Base-by-base conservation (phyloP, 805 yeast genomes). In the Candida easanensis region DNA sequence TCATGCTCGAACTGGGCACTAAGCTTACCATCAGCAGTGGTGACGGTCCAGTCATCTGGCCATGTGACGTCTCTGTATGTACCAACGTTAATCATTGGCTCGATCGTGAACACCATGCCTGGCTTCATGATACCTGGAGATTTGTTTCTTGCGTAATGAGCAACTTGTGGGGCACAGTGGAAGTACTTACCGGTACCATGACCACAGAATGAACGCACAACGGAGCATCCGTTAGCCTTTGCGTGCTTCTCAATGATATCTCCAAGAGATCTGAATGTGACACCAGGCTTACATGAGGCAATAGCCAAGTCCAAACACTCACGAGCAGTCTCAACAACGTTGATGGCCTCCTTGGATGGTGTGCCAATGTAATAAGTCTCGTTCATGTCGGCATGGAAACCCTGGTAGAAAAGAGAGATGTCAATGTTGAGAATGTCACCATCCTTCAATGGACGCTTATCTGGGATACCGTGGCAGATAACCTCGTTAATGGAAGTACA, bases 31-130 rank as follows among this genome's bases (percentile, higher is more conserved):
- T 93, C 99, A 32, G 80, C 81, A 15, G 99, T 93, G 15, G 79
- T 78, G 2, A 95, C 79, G 5, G 99, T 93, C 99, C 99, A 93
- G 64, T 88, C 85, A 64, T 93, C 99, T 3, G 99, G 99, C 99
- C 99, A 93, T 44, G 81, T 71, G 46, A 76, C 66, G 64, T 90
- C 98, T 58, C 78, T 78, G 69, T 78, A 84, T 0, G 84, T 69
- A 8, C 99, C 99, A 51, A 81, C 70, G 61, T 88, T 85, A 53
- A 93, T 78, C 99, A 93, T 93, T 36, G 99, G 99, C 68, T 93
- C 99, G 45, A 93, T 88, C 18, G 99, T 93, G 72, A 93, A 93
- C 13, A 87, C 88, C 84, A 90, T 86, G 18, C 99, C 99, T 18
- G 96, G 91, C 63, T 88, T 88, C 70, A 93, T 90, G 35, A 88